A percentile compares a stretch with the other conserved stretches of the same genome.
Evolutionary conservation across 2,329 filamentous ascomycete genomes (phyloP).

Genomic region (Aspergillus sp.): DNA sequence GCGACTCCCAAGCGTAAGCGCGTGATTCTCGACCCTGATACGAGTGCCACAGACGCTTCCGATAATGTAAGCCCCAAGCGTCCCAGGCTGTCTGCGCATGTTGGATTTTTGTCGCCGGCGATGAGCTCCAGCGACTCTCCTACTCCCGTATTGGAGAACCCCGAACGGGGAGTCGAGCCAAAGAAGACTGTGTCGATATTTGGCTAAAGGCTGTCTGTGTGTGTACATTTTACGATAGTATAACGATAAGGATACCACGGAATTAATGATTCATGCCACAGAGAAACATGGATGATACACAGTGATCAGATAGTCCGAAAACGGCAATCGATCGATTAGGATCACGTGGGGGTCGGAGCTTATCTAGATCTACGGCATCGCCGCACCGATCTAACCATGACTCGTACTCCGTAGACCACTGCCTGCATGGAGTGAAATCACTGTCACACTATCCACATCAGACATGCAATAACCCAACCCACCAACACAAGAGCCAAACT

Average conservation of each 20-base stretch:
- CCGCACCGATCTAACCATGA: too few relatives aligned
- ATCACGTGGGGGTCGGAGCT: not conserved
- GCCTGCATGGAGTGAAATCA: too few relatives aligned
- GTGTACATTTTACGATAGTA: too few relatives aligned
- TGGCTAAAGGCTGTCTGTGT: not conserved
- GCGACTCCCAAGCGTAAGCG: slow-evolving; percentile 15
- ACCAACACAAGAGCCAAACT: not conserved
- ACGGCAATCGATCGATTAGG: too few relatives aligned
- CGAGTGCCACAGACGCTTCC: slow-evolving; percentile 7
- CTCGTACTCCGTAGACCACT: too few relatives aligned
- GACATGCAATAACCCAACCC: not conserved
- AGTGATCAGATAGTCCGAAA: too few relatives aligned
- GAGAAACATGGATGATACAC: too few relatives aligned
- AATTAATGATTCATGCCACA: too few relatives aligned
- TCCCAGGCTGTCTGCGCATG: not conserved
- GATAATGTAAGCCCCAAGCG: slow-evolving; percentile 14
- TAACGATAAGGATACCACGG: too few relatives aligned
- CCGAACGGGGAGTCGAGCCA: not conserved
- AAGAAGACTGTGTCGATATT: slow-evolving; percentile 10
- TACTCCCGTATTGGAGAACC: not conserved
- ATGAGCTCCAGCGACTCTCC: not conserved
- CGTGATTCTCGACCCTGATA: not conserved
- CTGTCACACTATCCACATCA: too few relatives aligned
- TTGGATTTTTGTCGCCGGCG: not conserved
- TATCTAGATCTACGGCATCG: not conserved